Evolutionary conservation across 768 basidiomycete species (phyloP), one percentile per base, ranked within the genome.

Genomic region (Strobilomyces dryophilus): DNA sequence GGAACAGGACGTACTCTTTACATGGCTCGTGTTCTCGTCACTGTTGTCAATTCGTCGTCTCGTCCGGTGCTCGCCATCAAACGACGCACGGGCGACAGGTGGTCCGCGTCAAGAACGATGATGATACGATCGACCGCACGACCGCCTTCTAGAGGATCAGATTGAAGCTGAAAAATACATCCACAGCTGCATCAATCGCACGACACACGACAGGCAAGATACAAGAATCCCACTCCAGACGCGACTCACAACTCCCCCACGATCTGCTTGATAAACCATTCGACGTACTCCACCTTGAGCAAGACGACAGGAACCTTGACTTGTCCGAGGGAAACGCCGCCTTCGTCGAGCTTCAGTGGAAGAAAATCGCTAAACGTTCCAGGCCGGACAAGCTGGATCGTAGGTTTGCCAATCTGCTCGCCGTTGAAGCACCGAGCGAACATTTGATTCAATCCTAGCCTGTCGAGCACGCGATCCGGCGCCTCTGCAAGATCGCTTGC

Each of bases 241-340:
- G 2, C 11, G 12, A 34, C 15, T 54, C 57, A 59, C 36, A 54
- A 29, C 27, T 61, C 63, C 20, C 14, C 14, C 15, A 55, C 21
- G 8, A 64, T 63, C 34, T 45, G 56, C 12, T 42, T 9, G 45
- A 31, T 26, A 14, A 64, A 49, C 63, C 63, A 64, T 4, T 44
- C 21, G 2, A 52, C 46, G 1, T 50, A 47, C 3, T 26, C 18
- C 20, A 21, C 12, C 32, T 46, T 46, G 12, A 32, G 45, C 2
- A 46, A 20, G 45, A 35, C 14, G n/a, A 9, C 32, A 0, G 59
- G 64, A 27, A 64, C 52, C n/a, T 65, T 65, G 44, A 61, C 26
- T 35, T 61, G 60, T 11, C 55, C 59, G 3, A 50, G 5, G 12
- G 21, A 39, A 1, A 31, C 17, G 1, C 43, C 41, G 5, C 50